phyloP scores from a whole-genome alignment of 768 basidiomycete genomes.

The Hygrocybe punicea region DNA sequence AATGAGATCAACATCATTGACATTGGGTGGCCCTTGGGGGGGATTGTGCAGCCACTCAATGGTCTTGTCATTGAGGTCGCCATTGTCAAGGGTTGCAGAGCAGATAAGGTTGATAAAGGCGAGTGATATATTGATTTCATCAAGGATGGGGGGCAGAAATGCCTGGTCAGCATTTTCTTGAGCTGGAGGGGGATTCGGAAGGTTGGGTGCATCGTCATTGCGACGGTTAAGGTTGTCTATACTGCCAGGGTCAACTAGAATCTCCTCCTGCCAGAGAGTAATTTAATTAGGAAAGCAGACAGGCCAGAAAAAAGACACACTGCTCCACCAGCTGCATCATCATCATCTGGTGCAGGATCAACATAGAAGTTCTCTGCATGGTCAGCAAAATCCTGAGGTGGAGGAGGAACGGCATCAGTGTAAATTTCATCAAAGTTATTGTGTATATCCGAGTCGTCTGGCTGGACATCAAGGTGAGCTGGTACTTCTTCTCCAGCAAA shows the following conservation, averaged over 20 bases:
- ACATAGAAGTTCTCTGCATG: too few species aligned
- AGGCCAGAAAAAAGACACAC: too few species aligned
- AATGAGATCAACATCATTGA: constrained; percentile 22
- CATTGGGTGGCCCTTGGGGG: constrained; percentile 10
- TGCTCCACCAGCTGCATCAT: too few species aligned
- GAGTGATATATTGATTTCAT: constrained; percentile 17
- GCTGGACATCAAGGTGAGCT: too few species aligned
- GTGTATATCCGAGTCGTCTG: neutral
- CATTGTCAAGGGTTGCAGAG: constrained; percentile 27
- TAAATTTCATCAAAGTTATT: neutral
- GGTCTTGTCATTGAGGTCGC: constrained; percentile 15
- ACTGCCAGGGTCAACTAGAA: too few species aligned
- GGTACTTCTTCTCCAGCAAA: too few species aligned
- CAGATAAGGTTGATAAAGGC: constrained; percentile 22
- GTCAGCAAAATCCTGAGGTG: too few species aligned
- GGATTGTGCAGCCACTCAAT: constrained; percentile 31
- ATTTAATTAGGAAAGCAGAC: neutral
- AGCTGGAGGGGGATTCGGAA: neutral
- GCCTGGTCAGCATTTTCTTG: neutral
- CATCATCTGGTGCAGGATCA: too few species aligned
- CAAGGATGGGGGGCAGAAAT: neutral
- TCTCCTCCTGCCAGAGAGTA: too few species aligned
- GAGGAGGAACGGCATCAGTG: too few species aligned
- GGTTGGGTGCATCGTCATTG: neutral
- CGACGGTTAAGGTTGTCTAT: neutral